Percentiles rank a stretch among this genome's conserved stretches.
Conservation (phyloP, 768 basidiomycete species). For the Lactarius sp. region DNA sequence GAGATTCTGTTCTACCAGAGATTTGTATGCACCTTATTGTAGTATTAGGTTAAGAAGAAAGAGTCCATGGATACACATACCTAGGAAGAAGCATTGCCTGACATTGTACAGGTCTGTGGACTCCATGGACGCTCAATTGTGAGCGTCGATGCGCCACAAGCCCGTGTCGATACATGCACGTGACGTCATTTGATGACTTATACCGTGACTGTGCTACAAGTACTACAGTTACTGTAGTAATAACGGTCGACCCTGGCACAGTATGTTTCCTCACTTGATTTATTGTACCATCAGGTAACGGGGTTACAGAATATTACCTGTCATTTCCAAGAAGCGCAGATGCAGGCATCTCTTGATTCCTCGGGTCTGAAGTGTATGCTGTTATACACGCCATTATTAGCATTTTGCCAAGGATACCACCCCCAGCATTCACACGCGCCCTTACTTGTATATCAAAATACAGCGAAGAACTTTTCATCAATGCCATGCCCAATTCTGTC, state of each 20-base stretch:
- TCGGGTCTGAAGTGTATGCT: slow-evolving; percentile 46
- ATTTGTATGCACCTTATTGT: slow-evolving; percentile 57
- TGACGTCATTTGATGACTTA: neutral
- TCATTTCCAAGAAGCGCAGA: slow-evolving; percentile 28
- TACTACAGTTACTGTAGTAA: neutral
- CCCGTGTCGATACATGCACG: neutral
- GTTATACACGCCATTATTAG: slow-evolving; percentile 5
- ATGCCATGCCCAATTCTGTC: slow-evolving; percentile 55
- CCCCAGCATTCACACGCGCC: slow-evolving; percentile 68
- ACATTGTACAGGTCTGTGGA: slow-evolving; percentile 62
- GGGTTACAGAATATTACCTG: neutral
- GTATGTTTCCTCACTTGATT: neutral
- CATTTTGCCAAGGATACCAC: neutral
- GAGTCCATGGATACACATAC: slow-evolving; percentile 33
- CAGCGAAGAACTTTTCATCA: slow-evolving; percentile 73
- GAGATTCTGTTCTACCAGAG: slow-evolving; percentile 48
- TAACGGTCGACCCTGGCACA: neutral
- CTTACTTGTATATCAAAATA: slow-evolving; percentile 75
- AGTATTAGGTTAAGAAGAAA: neutral
- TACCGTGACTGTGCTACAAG: neutral
- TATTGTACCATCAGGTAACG: neutral
- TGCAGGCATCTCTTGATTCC: slow-evolving; percentile 68
- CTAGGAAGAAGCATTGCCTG: slow-evolving; percentile 73
- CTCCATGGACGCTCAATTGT: slow-evolving; percentile 37
- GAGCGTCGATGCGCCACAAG: neutral